Conservation (phyloP, 208 protist genomes). For the Balamuthia mandrillaris region DNA sequence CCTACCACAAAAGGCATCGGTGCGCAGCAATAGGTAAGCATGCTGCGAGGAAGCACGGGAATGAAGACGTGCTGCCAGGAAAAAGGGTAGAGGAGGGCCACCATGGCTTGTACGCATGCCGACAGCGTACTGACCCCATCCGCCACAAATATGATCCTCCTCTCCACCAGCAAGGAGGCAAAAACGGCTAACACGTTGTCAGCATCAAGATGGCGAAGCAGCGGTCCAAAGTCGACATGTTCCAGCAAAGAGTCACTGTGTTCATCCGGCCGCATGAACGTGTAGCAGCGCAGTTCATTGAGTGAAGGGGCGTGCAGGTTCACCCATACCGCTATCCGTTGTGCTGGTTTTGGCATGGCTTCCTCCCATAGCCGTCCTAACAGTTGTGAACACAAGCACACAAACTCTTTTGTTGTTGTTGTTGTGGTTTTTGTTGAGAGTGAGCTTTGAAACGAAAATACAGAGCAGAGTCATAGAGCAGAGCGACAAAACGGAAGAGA, state of each 20-base stretch:
- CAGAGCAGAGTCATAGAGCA: neutral
- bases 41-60: neutral
- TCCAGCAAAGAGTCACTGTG: constrained; percentile 26
- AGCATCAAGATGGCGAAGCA: neutral
- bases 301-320: neutral
- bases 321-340: neutral
- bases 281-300: neutral
- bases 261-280: constrained; percentile 20
- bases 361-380: too few species aligned
- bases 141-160: neutral
- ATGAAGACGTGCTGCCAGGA: constrained; percentile 44
- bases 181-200: neutral
- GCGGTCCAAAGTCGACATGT: constrained; percentile 32
- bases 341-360: neutral
- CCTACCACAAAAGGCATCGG: constrained; percentile 42
- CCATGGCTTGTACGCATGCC: constrained; percentile 16
- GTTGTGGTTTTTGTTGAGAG: neutral
- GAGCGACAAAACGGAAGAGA: neutral
- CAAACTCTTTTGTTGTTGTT: neutral
- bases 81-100: constrained; percentile 12
- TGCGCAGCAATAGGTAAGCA: constrained; percentile 34
- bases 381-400: neutral
- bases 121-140: neutral
- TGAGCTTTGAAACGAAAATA: neutral
- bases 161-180: neutral